Evolutionary conservation across 805 yeast genomes (phyloP).

Genomic region (Starmerella sirachaensis): DNA sequence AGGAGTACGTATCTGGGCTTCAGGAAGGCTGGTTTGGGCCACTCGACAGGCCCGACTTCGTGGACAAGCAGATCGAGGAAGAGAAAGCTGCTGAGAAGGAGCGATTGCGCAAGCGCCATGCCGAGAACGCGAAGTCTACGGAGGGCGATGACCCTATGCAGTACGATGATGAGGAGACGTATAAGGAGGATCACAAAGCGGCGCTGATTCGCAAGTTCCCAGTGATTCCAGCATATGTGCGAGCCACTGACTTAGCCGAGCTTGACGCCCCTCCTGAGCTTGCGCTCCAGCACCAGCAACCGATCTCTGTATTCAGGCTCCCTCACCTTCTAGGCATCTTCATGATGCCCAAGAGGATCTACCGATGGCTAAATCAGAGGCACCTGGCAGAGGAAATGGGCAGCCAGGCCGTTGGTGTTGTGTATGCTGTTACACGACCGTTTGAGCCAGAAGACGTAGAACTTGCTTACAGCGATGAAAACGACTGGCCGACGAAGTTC

Average conservation of each 20-base stretch:
- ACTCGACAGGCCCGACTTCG: conserved; percentile 40
- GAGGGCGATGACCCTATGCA: conserved; percentile 15
- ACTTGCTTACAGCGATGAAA: conserved; percentile 51
- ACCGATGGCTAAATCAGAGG: conserved; percentile 66
- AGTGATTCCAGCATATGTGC: conserved; percentile 17
- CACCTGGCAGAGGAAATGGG: conserved; percentile 57
- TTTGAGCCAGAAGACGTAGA: conserved; percentile 37
- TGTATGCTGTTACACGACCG: conserved; percentile 43
- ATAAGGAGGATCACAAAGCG: conserved; percentile 16
- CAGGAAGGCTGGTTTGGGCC: conserved; percentile 96
- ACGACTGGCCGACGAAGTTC: conserved; percentile 82
- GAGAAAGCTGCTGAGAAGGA: conserved; percentile 13
- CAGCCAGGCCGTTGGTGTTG: conserved; percentile 40
- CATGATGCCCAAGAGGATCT: conserved; percentile 62
- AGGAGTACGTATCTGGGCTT: conserved; percentile 79
- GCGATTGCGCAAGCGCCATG: conserved; percentile 12
- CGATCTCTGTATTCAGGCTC: conserved; percentile 61
- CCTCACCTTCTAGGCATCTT: conserved; percentile 71
- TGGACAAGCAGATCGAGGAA: conserved; percentile 17
- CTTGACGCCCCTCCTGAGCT: conserved; percentile 42
- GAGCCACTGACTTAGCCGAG: conserved; percentile 43
- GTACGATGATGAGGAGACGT: conserved; percentile 14
- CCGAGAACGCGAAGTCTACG: conserved; percentile 17
- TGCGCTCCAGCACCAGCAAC: conserved; percentile 39
- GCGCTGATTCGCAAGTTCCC: conserved; percentile 15